Evolutionary conservation across 1,284 basidiomycete genomes (phyloP).

Genomic region (Ceratobasidium sp.): DNA sequence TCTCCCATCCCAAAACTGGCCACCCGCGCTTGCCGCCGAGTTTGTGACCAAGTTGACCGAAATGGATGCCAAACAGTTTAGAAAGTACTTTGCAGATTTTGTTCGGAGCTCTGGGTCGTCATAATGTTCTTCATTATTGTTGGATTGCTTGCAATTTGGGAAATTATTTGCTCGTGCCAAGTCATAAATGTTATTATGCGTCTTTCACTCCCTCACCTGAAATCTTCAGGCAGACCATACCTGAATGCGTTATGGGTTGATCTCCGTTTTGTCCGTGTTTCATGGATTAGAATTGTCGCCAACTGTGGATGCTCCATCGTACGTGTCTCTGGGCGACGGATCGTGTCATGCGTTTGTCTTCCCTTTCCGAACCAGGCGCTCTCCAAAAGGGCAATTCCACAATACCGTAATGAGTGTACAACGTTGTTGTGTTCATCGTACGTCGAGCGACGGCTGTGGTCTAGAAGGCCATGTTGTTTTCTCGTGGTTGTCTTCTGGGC

Average conservation of each 20-base stretch:
- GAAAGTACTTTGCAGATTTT: conserved; percentile 89
- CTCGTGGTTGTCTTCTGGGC: neutral
- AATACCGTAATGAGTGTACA: no score
- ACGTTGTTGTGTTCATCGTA: neutral
- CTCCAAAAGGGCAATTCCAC: no score
- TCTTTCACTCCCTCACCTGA: no score
- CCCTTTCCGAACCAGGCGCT: no score
- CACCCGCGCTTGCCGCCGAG: conserved; percentile 75
- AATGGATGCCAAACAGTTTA: conserved; percentile 81
- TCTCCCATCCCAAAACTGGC: conserved; percentile 89
- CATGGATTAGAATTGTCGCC: no score
- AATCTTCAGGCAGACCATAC: no score
- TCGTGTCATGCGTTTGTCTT: no score
- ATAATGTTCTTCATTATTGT: neutral
- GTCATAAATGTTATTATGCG: conserved; percentile 17
- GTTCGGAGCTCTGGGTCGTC: conserved; percentile 50
- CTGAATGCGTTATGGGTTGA: neutral
- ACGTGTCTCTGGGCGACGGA: no score
- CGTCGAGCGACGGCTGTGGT: conserved; percentile 4
- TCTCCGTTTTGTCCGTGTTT: neutral
- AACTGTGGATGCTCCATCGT: no score
- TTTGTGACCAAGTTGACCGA: conserved; percentile 80
- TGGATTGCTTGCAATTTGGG: neutral
- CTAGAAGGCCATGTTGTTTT: conserved; percentile 1
- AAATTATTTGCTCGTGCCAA: neutral